Conservation (phyloP, 2,329 filamentous ascomycete genomes). For the Penicillium occitanis region DNA sequence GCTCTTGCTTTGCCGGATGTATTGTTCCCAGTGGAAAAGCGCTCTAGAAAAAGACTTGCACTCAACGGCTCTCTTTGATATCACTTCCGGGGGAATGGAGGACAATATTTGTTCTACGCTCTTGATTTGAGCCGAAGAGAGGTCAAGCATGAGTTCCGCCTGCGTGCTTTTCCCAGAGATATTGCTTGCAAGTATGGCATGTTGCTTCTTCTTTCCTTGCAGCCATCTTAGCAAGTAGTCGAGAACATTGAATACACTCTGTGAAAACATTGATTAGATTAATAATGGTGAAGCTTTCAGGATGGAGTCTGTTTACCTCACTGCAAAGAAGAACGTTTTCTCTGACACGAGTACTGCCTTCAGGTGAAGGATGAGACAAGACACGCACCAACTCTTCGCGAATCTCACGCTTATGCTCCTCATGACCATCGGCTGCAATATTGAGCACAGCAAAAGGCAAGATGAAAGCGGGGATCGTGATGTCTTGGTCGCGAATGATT, state of each 20-base stretch:
- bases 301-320: slow-evolving; percentile 59
- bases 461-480: slow-evolving; percentile 82
- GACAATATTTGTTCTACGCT: slow-evolving; percentile 71
- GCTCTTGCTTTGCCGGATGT: slow-evolving; percentile 64
- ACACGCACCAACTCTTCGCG: slow-evolving; percentile 73
- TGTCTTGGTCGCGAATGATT: slow-evolving; percentile 80
- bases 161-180: slow-evolving; percentile 30
- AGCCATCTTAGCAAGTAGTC: slow-evolving; percentile 92
- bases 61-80: slow-evolving; percentile 82
- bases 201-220: slow-evolving; percentile 67
- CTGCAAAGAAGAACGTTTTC: slow-evolving; percentile 83
- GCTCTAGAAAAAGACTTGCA: slow-evolving; percentile 91
- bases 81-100: slow-evolving; percentile 68
- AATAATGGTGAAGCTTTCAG: neutral
- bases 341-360: slow-evolving; percentile 57
- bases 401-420: slow-evolving; percentile 64
- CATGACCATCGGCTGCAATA: slow-evolving; percentile 70
- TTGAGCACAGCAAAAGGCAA: slow-evolving; percentile 86
- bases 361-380: slow-evolving; percentile 62
- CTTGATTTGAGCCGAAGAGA: slow-evolving; percentile 49
- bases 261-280: neutral
- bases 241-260: slow-evolving; percentile 85
- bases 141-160: slow-evolving; percentile 33
- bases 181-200: slow-evolving; percentile 34
- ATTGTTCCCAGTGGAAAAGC: slow-evolving; percentile 91